phyloP scores from a whole-genome alignment of 768 basidiomycete species.

The Lentinula sp. region DNA sequence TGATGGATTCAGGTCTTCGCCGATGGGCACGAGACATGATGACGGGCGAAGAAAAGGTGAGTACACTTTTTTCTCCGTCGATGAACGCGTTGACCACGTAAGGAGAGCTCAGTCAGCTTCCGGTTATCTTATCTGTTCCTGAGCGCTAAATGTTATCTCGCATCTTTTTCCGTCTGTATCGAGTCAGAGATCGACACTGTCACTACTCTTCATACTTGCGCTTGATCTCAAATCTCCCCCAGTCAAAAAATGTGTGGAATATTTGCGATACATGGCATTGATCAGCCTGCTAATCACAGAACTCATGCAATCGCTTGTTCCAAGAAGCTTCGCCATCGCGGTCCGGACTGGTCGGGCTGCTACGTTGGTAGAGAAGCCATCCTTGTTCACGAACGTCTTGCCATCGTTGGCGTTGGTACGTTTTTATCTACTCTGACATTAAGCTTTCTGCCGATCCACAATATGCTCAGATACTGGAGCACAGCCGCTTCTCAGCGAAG shows the following conservation, averaged over 20 bases:
- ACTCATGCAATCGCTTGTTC: conserved; percentile 77
- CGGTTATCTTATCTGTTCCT: not conserved
- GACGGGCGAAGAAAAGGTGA: conserved; percentile 1
- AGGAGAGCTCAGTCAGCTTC: not conserved
- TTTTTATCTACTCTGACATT: conserved; percentile 10
- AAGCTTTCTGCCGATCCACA: not conserved
- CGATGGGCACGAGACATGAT: conserved; percentile 22
- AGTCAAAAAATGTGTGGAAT: conserved; percentile 81
- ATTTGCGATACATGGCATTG: conserved; percentile 75
- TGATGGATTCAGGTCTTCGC: conserved; percentile 51
- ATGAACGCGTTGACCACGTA: not conserved
- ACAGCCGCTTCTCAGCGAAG: conserved; percentile 85
- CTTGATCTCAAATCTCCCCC: conserved; percentile 18
- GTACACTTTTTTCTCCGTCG: not conserved
- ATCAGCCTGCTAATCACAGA: conserved; percentile 64
- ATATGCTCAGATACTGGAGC: conserved; percentile 78
- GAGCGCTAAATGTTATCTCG: conserved; percentile 6
- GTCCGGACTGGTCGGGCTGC: conserved; percentile 98
- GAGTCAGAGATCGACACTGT: conserved; percentile 3
- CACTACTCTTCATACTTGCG: conserved; percentile 17
- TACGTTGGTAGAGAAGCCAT: conserved; percentile 77
- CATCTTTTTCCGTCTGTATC: not conserved
- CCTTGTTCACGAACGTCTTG: conserved; percentile 92
- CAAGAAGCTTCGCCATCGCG: conserved; percentile 87
- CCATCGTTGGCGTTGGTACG: conserved; percentile 95